Evolutionary conservation across 2,329 filamentous ascomycete species (phyloP).

Genomic region (Fusarium kyushuense): DNA sequence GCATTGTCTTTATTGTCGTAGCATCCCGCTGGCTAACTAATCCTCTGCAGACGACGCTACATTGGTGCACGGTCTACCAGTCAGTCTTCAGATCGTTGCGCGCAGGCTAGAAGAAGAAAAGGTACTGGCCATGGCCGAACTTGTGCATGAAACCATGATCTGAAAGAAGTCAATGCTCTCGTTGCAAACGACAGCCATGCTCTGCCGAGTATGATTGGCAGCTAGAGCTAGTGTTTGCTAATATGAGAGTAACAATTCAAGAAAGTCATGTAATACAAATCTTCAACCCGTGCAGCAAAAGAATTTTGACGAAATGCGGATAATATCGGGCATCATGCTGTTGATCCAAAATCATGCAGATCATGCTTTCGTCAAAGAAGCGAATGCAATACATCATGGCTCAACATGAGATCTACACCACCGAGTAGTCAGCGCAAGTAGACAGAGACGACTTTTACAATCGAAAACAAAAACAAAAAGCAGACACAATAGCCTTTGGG

Average conservation of each 20-base stretch:
- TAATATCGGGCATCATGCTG: background rate
- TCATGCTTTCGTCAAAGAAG: background rate
- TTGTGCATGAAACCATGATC: conserved; percentile 13
- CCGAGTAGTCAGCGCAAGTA: background rate
- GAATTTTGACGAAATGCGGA: background rate
- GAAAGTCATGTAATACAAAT: too few species aligned
- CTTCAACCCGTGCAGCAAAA: background rate
- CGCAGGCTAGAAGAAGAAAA: conserved; percentile 58
- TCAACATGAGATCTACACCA: too few species aligned
- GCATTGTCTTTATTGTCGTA: rapidly evolving
- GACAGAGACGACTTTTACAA: too few species aligned
- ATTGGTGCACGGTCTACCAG: conserved; percentile 56
- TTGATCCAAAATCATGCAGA: background rate
- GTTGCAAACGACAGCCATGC: background rate
- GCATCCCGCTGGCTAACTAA: background rate
- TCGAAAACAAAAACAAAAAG: background rate
- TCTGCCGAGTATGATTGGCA: background rate
- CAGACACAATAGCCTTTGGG: background rate
- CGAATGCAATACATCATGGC: background rate
- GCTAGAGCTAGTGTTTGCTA: background rate
- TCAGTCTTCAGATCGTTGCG: conserved; percentile 60
- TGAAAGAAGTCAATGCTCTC: background rate
- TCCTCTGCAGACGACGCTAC: conserved; percentile 53
- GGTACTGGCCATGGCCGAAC: conserved; percentile 49
- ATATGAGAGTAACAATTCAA: background rate